These are phyloP conservation scores for Phytophthora europaea DNA, from an alignment of 352 stramenopile genomes.

Conservation along the genomic window DNA sequence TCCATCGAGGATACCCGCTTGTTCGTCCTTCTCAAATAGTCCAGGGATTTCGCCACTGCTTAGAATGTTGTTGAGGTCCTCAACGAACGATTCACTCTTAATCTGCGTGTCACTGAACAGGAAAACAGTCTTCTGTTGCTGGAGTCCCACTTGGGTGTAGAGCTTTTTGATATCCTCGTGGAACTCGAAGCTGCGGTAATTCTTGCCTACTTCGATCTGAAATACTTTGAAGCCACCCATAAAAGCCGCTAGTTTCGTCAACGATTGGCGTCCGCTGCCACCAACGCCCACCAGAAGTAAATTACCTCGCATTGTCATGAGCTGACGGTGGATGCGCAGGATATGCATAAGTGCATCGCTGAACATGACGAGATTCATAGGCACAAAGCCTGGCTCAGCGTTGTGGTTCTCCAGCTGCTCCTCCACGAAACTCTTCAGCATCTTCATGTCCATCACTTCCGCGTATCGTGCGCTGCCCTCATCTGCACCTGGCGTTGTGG, in stretches of 20 bases:
- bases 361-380: slow-evolving; percentile 94
- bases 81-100: slow-evolving; percentile 94
- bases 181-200: slow-evolving; percentile 93
- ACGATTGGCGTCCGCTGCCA: slow-evolving; percentile 90
- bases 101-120: slow-evolving; percentile 96
- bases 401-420: slow-evolving; percentile 95
- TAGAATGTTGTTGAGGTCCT: slow-evolving; percentile 95
- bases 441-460: slow-evolving; percentile 89
- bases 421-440: slow-evolving; percentile 91
- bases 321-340: slow-evolving; percentile 90
- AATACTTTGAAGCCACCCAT: slow-evolving; percentile 92
- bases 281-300: slow-evolving; percentile 94
- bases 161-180: slow-evolving; percentile 95
- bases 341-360: slow-evolving; percentile 93
- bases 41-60: slow-evolving; percentile 93
- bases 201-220: slow-evolving; percentile 96
- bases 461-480: slow-evolving; percentile 63
- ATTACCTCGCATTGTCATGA: slow-evolving; percentile 92
- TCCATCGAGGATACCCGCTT: slow-evolving; percentile 86
- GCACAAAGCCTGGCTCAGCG: slow-evolving; percentile 86
- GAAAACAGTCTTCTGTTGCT: slow-evolving; percentile 91
- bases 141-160: slow-evolving; percentile 79
- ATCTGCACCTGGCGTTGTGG: slow-evolving; percentile 33
- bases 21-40: slow-evolving; percentile 94
- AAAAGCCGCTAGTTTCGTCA: slow-evolving; percentile 91